phyloP scores from a whole-genome alignment of 148 eudicot genomes.

The Talinum fruticosum region DNA sequence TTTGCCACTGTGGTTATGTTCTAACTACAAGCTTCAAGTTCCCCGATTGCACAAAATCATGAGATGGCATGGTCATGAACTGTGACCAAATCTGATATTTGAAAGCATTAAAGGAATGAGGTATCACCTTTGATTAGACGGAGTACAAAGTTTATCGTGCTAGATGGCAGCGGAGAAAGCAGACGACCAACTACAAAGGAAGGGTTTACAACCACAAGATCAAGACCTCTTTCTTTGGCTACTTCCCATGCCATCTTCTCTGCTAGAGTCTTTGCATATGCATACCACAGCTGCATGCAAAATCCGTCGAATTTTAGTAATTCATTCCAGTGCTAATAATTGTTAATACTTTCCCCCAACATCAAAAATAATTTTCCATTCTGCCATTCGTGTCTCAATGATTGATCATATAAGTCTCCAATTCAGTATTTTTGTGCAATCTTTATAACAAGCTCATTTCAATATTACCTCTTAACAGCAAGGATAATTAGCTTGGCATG shows the following conservation, averaged over 20 bases:
- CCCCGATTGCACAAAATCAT: background rate
- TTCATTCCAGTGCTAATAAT: too few species aligned
- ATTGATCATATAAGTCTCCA: too few species aligned
- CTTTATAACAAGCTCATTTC: too few species aligned
- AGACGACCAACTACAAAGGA: constrained; percentile 67
- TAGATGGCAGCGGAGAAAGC: constrained; percentile 66
- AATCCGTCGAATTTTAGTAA: background rate
- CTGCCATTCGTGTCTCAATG: too few species aligned
- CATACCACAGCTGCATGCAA: constrained; percentile 65
- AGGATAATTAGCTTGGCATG: background rate
- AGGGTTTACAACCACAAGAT: constrained; percentile 70
- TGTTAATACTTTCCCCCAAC: too few species aligned
- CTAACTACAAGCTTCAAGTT: background rate
- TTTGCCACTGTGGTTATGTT: background rate
- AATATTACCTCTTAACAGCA: background rate
- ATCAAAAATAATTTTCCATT: background rate
- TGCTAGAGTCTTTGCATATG: constrained; percentile 69
- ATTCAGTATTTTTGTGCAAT: too few species aligned
- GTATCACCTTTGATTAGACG: constrained; percentile 45
- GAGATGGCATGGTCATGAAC: background rate
- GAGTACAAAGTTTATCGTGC: constrained; percentile 48
- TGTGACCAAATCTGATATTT: background rate
- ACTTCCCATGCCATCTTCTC: constrained; percentile 69
- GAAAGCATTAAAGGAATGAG: background rate
- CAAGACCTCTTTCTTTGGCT: constrained; percentile 55